A percentile compares a stretch with the other conserved stretches of the same genome.
Evolutionary conservation across 2,329 filamentous ascomycete genomes (phyloP).

Genomic region (Trichophyton equinum): DNA sequence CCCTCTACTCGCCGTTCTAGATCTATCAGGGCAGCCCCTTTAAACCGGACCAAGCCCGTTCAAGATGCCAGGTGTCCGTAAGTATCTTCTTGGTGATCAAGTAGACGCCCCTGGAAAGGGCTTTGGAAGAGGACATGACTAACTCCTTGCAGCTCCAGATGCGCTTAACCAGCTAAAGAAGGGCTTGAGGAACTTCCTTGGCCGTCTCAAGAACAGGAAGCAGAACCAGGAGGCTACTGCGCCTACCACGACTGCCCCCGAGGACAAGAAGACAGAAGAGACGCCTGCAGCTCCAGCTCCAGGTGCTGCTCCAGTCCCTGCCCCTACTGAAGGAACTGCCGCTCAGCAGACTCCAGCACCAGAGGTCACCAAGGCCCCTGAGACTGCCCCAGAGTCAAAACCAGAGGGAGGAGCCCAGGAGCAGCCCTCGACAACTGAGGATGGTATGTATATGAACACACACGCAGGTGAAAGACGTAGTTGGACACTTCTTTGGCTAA

Average conservation of each 20-base stretch:
- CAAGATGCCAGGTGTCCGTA: conserved; percentile 27
- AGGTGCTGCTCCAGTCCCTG: conserved; percentile 9
- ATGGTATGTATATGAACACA: conserved; percentile 13
- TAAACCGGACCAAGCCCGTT: not conserved
- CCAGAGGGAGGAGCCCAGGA: conserved; percentile 23
- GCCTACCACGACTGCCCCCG: conserved; percentile 5
- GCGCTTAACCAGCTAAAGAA: conserved; percentile 24
- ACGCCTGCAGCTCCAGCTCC: conserved; percentile 10
- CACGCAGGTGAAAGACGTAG: not conserved
- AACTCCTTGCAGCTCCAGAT: conserved; percentile 19
- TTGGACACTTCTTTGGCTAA: not conserved
- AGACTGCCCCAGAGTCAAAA: conserved; percentile 5
- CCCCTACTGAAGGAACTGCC: conserved; percentile 8
- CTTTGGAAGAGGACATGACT: not conserved
- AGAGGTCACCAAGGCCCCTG: conserved; percentile 10
- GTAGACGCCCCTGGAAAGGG: no score
- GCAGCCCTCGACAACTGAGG: not conserved
- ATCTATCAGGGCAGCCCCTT: not conserved
- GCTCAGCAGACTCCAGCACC: conserved; percentile 7
- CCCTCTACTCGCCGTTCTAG: not conserved
- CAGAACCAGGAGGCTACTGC: conserved; percentile 6
- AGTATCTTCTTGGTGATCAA: conserved; percentile 12
- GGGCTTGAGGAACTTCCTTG: conserved; percentile 22
- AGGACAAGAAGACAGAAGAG: conserved; percentile 10
- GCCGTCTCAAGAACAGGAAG: conserved; percentile 22